Conservation (phyloP, 163 green algal species). For the Scenedesmus sp. region DNA sequence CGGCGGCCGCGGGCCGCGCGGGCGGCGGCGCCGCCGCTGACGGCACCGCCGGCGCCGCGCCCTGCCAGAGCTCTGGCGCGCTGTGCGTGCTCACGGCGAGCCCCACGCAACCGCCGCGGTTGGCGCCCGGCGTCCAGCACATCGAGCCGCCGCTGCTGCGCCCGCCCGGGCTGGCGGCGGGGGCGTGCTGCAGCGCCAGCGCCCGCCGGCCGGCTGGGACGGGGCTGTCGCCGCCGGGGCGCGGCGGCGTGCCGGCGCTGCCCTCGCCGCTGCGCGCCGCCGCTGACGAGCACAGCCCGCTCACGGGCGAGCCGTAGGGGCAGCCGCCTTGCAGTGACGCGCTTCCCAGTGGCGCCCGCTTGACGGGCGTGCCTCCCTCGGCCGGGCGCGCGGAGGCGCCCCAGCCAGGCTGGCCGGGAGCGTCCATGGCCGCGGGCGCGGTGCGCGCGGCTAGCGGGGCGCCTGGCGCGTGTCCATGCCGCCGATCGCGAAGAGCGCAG, state of each 20-base stretch:
- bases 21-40: background rate
- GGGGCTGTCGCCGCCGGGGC: too few relatives aligned
- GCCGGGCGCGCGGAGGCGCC: too few relatives aligned
- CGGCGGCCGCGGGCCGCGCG: background rate
- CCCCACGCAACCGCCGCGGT: too few relatives aligned
- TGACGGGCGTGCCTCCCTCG: too few relatives aligned
- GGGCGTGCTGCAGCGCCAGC: too few relatives aligned
- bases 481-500: too few relatives aligned
- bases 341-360: too few relatives aligned
- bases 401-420: too few relatives aligned
- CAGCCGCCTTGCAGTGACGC: background rate
- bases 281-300: constrained; percentile 11
- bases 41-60: background rate
- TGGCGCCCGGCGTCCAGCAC: constrained; percentile 18
- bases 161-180: background rate
- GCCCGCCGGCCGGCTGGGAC: too few relatives aligned
- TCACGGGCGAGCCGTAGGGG: constrained; percentile 34
- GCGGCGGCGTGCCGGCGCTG: background rate
- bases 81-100: constrained; percentile 25
- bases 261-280: background rate
- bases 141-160: background rate
- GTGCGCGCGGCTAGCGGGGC: too few relatives aligned
- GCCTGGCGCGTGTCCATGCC: too few relatives aligned
- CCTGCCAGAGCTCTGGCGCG: constrained; percentile 41
- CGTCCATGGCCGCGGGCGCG: too few relatives aligned